phyloP scores from a whole-genome alignment of 768 basidiomycete genomes.

The Trametes cubensis region DNA sequence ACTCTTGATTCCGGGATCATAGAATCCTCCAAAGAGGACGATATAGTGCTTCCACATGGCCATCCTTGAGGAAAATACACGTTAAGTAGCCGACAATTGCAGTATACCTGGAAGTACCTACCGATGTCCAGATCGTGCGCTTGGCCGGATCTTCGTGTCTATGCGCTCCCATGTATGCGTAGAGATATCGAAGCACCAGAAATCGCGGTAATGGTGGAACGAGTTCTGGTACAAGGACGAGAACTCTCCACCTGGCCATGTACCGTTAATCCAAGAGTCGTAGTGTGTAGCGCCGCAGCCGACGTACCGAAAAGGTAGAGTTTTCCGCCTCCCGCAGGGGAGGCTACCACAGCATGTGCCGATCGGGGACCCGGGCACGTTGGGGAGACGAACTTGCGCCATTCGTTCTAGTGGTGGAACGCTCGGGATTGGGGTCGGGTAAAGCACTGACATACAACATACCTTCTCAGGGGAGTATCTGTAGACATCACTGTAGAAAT shows the following conservation, averaged over 20 bases:
- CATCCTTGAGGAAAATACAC: conserved; percentile 55
- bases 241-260: conserved; percentile 75
- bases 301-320: conserved; percentile 75
- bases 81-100: not conserved
- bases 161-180: conserved; percentile 86
- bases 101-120: conserved; percentile 34
- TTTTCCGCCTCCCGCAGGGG: conserved; percentile 81
- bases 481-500: conserved; percentile 88
- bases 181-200: conserved; percentile 84
- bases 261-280: not conserved
- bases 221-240: conserved; percentile 80
- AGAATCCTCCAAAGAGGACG: conserved; percentile 88
- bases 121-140: conserved; percentile 83
- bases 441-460: conserved; percentile 8
- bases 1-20: conserved; percentile 86
- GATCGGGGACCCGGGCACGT: conserved; percentile 87
- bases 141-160: conserved; percentile 81
- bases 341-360: conserved; percentile 80
- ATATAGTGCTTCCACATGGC: conserved; percentile 87
- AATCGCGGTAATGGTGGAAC: conserved; percentile 85
- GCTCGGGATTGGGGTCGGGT: not conserved
- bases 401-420: conserved; percentile 66
- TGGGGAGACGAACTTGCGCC: conserved; percentile 82
- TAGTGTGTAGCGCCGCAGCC: not conserved
- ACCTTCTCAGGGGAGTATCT: conserved; percentile 85